A percentile compares a stretch with the other conserved stretches of the same genome.
These are phyloP conservation scores for Nepenthes gracilis DNA, from an alignment of 148 eudicot genomes.

Conservation along the genomic window DNA sequence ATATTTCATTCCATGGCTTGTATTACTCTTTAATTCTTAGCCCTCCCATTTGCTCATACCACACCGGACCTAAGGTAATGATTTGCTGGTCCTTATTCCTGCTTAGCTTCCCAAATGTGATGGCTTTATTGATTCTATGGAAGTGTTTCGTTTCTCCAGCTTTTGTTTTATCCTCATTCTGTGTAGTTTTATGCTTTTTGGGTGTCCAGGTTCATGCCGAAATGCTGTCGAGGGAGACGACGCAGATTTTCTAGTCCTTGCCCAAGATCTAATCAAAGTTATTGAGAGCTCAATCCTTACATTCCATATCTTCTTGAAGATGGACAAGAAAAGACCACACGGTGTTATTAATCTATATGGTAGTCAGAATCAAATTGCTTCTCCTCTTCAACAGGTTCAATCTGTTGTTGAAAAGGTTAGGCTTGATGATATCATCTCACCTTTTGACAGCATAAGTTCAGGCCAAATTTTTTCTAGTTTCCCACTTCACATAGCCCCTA, in stretches of 20 bases:
- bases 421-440: neutral
- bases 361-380: constrained; percentile 58
- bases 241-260: constrained; percentile 43
- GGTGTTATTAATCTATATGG: constrained; percentile 57
- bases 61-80: neutral
- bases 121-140: neutral
- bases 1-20: too few species aligned
- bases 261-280: constrained; percentile 53
- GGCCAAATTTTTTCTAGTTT: neutral
- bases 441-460: neutral
- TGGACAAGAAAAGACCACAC: constrained; percentile 68
- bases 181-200: neutral
- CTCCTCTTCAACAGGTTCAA: constrained; percentile 78
- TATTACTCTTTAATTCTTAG: too few species aligned
- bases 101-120: too few species aligned
- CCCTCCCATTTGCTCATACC: too few species aligned
- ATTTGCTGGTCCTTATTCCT: neutral
- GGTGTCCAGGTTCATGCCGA: constrained; percentile 33
- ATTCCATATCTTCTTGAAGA: constrained; percentile 60
- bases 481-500: too few species aligned
- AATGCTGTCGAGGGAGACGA: constrained; percentile 28
- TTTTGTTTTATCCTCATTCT: neutral
- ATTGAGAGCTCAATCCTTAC: constrained; percentile 67
- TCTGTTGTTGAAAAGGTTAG: constrained; percentile 64
- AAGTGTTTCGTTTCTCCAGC: neutral